A percentile compares a stretch with the other conserved stretches of the same genome.
Evolutionary conservation across 208 protist species (phyloP).

Genomic region (Acanthamoeba healyi): DNA sequence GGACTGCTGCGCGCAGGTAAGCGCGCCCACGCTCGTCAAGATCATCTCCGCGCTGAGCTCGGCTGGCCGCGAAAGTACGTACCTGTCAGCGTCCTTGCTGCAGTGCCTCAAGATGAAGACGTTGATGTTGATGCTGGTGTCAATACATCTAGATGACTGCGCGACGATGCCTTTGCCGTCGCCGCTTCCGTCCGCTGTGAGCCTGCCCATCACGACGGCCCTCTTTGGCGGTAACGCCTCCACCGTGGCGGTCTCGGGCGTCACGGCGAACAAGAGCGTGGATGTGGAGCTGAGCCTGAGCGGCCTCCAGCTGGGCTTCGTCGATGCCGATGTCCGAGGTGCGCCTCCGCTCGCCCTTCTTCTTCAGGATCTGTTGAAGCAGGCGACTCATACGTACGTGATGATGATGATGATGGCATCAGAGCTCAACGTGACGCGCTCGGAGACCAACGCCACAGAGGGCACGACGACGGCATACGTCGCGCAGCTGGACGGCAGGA

Average conservation of each 20-base stretch:
- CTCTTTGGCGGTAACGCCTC: background rate
- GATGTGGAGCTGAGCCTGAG: constrained; percentile 17
- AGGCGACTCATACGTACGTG: background rate
- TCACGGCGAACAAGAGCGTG: background rate
- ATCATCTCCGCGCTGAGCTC: background rate
- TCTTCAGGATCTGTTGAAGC: no score
- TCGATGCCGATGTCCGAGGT: no score
- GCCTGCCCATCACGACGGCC: background rate
- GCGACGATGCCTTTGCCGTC: background rate
- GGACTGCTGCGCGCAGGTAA: constrained; percentile 27
- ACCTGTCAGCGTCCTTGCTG: background rate
- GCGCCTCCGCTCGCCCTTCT: no score
- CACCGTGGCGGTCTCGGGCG: background rate
- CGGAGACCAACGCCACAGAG: background rate
- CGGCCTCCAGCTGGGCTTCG: constrained; percentile 30
- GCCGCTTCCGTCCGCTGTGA: background rate
- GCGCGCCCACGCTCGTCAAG: background rate
- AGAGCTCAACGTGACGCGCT: background rate
- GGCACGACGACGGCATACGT: background rate
- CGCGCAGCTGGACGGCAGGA: background rate
- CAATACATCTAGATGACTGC: constrained; percentile 50
- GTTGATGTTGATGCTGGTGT: no score
- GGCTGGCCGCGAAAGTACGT: background rate
- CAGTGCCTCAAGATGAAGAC: background rate
- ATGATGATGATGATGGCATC: background rate